phyloP scores from a whole-genome alignment of 2,329 filamentous ascomycete species.

The Teratosphaeria nubilosa region DNA sequence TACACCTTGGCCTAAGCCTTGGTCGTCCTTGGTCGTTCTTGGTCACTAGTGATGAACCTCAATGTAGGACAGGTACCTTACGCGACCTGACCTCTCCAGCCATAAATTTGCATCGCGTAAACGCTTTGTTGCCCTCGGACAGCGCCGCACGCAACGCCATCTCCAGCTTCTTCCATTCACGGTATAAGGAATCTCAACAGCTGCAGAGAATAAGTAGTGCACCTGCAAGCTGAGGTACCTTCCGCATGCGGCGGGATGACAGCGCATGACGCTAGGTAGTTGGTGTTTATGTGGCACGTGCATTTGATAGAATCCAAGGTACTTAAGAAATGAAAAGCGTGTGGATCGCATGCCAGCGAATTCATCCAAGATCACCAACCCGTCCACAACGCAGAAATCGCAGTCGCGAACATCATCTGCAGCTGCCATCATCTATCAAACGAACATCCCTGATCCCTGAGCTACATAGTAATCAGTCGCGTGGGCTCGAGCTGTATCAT shows the following conservation, averaged over 20 bases:
- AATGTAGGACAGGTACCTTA: background rate
- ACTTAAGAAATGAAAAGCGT: background rate
- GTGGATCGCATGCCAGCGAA: background rate
- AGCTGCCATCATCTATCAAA: background rate
- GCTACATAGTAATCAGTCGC: background rate
- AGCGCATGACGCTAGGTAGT: no score
- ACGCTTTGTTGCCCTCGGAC: background rate
- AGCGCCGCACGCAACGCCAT: background rate
- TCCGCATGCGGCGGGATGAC: background rate
- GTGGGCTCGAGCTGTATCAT: background rate
- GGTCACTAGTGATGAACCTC: background rate
- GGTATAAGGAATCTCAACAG: background rate
- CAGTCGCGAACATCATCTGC: background rate
- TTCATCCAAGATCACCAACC: background rate
- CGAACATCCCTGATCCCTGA: no score
- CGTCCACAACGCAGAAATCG: background rate
- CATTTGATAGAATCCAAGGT: background rate
- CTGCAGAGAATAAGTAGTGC: no score
- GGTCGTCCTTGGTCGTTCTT: background rate
- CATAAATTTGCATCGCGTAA: background rate
- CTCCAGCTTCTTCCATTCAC: background rate
- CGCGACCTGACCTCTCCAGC: background rate
- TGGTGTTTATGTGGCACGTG: no score
- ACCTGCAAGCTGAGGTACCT: background rate
- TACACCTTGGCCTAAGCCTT: background rate